A percentile compares a stretch with the other conserved stretches of the same genome.
Conservation (phyloP, 1,139 yeast genomes). For the Kodamaea arcana region DNA sequence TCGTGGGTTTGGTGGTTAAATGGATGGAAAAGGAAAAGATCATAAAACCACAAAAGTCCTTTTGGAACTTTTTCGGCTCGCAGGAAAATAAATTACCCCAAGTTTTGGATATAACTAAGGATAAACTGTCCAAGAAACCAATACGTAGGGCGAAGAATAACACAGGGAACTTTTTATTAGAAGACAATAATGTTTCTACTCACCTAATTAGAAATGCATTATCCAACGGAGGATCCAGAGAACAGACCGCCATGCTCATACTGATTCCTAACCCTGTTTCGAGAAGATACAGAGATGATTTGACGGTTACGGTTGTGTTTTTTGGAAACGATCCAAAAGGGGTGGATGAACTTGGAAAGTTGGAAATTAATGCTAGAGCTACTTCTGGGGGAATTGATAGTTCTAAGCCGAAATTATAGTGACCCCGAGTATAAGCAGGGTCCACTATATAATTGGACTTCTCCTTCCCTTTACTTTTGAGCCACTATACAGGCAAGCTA, state of each 20-base stretch:
- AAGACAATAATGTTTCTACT: conserved; percentile 87
- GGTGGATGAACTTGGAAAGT: conserved; percentile 43
- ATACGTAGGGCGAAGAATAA: conserved; percentile 38
- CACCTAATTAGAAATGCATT: conserved; percentile 91
- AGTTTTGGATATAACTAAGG: conserved; percentile 58
- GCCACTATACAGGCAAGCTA: no score
- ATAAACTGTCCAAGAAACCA: conserved; percentile 45
- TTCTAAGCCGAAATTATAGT: conserved; percentile 47
- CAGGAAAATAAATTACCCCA: conserved; percentile 55
- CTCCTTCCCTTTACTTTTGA: no score
- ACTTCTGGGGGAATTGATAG: conserved; percentile 52
- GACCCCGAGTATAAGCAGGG: no score
- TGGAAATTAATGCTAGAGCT: conserved; percentile 53
- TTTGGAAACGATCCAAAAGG: conserved; percentile 58
- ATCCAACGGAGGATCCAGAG: conserved; percentile 81
- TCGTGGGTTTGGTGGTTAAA: conserved; percentile 84
- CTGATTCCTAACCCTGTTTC: conserved; percentile 94
- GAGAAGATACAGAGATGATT: conserved; percentile 88
- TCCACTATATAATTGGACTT: no score
- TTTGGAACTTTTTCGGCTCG: conserved; percentile 46
- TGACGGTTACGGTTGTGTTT: conserved; percentile 93
- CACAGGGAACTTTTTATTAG: conserved; percentile 43
- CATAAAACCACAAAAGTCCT: conserved; percentile 50
- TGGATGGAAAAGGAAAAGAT: conserved; percentile 85
- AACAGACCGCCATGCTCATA: conserved; percentile 81